Conservation (phyloP, 139 green algal species). For the Klebsormidium nitens region DNA sequence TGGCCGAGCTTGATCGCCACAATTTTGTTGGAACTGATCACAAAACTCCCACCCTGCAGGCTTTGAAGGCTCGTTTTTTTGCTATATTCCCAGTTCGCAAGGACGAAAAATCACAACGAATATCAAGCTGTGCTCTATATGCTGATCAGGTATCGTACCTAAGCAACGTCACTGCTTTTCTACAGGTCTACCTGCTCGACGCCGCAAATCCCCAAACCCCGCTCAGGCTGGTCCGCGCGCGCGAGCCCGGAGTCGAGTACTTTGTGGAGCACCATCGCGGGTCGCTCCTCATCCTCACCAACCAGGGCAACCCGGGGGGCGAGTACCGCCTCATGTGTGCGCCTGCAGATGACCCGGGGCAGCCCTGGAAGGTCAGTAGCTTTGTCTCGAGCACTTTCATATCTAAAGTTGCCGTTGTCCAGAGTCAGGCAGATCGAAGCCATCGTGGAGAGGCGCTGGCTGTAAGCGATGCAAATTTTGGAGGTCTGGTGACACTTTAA, state of each 20-base stretch:
- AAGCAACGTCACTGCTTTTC: no score
- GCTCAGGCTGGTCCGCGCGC: not conserved
- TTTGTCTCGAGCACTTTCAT: no score
- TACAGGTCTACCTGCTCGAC: constrained; percentile 13
- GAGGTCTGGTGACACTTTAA: constrained; percentile 4
- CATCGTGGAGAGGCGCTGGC: not conserved
- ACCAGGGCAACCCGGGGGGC: not conserved
- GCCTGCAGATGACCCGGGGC: not conserved
- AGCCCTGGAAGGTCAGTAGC: not conserved
- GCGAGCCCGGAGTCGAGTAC: constrained; percentile 9
- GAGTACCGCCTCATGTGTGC: not conserved
- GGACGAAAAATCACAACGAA: no score
- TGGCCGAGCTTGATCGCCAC: no score
- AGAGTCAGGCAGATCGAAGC: no score
- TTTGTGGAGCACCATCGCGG: constrained; percentile 35
- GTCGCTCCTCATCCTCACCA: constrained; percentile 32
- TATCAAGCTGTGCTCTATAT: no score
- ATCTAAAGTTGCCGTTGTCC: no score
- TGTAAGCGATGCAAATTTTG: constrained; percentile 15
- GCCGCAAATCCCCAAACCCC: not conserved
- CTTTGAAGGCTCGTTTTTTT: no score
- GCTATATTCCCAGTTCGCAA: no score
- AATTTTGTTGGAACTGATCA: no score
- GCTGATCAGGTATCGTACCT: no score
- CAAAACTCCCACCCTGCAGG: no score